Evolutionary conservation across 306 rosid species (phyloP).

Genomic region (Casuarina glauca): DNA sequence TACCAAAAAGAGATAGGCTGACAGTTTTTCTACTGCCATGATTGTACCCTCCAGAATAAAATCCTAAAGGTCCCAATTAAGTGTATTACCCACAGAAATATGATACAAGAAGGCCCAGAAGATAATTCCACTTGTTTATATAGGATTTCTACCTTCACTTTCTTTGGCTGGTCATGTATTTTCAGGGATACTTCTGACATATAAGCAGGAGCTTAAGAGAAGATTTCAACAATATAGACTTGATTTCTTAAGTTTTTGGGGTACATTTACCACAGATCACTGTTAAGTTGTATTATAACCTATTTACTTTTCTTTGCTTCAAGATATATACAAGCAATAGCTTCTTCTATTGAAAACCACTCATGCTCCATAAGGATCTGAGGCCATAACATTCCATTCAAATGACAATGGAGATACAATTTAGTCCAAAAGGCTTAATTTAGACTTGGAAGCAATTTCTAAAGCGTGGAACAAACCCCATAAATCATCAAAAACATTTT

Average conservation of each 20-base stretch:
- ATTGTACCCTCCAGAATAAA: background rate
- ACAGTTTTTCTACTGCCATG: background rate
- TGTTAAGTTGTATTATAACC: background rate
- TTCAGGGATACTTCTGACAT: background rate
- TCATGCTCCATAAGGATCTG: background rate
- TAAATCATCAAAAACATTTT: too few species aligned
- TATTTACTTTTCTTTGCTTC: background rate
- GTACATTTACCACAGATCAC: background rate
- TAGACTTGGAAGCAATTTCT: too few species aligned
- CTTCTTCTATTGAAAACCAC: background rate
- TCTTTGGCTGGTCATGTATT: background rate
- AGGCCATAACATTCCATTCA: background rate
- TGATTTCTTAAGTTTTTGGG: background rate
- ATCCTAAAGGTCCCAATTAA: background rate
- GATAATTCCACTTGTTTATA: too few species aligned
- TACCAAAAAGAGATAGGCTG: background rate
- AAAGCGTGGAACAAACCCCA: too few species aligned
- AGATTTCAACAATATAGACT: background rate
- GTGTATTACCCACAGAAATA: background rate
- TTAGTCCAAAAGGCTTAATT: background rate
- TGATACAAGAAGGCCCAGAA: background rate
- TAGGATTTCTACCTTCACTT: background rate
- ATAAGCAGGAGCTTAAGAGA: background rate
- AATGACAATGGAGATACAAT: background rate
- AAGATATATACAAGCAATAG: background rate